These are phyloP conservation scores for Patellifolia procumbens DNA, from an alignment of 179 eudicot species.

Conservation along the genomic window DNA sequence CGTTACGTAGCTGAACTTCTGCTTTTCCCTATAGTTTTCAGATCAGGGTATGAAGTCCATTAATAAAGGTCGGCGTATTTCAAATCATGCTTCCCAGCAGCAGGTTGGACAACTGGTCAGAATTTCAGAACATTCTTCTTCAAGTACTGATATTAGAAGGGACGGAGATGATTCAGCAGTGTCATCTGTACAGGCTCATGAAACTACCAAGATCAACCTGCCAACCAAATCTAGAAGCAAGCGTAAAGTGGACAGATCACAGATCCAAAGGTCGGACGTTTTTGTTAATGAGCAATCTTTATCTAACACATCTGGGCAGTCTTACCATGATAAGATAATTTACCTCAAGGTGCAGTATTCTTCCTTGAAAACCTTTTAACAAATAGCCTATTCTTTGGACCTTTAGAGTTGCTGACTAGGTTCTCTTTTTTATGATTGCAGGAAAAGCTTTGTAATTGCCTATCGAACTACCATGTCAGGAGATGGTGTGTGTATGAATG, in stretches of 20 bases:
- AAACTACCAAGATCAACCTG: constrained; percentile 39
- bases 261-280: constrained; percentile 38
- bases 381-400: neutral
- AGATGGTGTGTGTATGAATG: constrained; percentile 94
- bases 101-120: constrained; percentile 50
- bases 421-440: constrained; percentile 36
- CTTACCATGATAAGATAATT: constrained; percentile 37
- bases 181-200: constrained; percentile 53
- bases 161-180: constrained; percentile 73
- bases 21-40: constrained; percentile 42
- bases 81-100: constrained; percentile 54
- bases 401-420: constrained; percentile 16
- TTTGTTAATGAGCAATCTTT: constrained; percentile 40
- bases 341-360: constrained; percentile 50
- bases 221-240: constrained; percentile 65
- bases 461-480: constrained; percentile 53
- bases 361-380: neutral
- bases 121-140: constrained; percentile 60
- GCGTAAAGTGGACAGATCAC: constrained; percentile 64
- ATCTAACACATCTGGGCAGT: constrained; percentile 36
- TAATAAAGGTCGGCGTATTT: constrained; percentile 50
- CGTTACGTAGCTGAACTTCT: constrained; percentile 7
- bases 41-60: constrained; percentile 50
- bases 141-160: constrained; percentile 64
- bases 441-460: constrained; percentile 64